Conservation (phyloP, 164 flowering plant genomes). For the Litsea cubeba region DNA sequence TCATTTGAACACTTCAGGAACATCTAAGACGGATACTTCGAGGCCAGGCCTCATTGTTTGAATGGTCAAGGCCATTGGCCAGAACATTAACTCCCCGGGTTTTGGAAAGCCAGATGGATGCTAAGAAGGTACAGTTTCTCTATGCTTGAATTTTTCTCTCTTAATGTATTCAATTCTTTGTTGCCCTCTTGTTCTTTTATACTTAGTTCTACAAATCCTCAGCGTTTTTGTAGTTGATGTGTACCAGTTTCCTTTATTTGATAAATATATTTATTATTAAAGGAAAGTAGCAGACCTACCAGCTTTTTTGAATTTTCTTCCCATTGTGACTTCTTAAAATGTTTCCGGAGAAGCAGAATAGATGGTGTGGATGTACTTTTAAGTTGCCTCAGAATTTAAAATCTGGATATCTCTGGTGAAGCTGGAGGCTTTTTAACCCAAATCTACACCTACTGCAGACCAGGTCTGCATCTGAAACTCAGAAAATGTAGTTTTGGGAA, state of each 20-base stretch:
- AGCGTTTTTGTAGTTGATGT: background rate
- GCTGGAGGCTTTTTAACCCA: background rate
- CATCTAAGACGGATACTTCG: slow-evolving; percentile 91
- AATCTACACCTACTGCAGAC: background rate
- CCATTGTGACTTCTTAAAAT: too few species aligned
- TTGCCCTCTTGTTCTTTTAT: too few species aligned
- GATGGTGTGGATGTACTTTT: too few species aligned
- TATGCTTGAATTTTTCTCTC: background rate
- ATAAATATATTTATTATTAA: too few species aligned
- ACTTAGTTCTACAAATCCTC: background rate
- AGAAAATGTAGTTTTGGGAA: background rate
- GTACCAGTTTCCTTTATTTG: background rate
- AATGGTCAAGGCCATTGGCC: slow-evolving; percentile 94
- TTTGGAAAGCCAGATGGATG: slow-evolving; percentile 96
- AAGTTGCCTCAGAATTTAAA: too few species aligned
- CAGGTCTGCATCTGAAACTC: background rate
- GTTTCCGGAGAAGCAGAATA: too few species aligned
- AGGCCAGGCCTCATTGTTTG: slow-evolving; percentile 95
- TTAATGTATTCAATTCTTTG: too few species aligned
- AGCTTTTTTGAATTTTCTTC: too few species aligned
- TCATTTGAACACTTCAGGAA: slow-evolving; percentile 45
- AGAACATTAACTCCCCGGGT: slow-evolving; percentile 95
- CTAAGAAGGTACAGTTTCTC: slow-evolving; percentile 68
- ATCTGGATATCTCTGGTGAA: background rate
- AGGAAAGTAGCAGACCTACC: background rate